Base-by-base conservation (phyloP, 345 rosid genomes). In the Hypericum androsaemum region DNA sequence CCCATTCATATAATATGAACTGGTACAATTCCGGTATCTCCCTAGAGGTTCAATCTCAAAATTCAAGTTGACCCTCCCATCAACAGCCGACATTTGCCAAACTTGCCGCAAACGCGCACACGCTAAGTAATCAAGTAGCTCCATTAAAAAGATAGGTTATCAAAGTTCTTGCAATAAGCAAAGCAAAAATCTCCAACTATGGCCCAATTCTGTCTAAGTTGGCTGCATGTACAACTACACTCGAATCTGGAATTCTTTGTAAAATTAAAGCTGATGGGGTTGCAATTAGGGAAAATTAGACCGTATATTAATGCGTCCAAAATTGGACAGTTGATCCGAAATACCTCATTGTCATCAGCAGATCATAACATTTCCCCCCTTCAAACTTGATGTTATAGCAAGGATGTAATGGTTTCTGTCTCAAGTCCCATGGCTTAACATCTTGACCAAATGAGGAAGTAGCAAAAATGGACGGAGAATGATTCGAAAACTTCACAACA, bases 391-490 rank as follows among this genome's bases (percentile, higher is more conserved):
- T 49, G 72, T 47, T 63, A 44, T 68, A 77, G 70, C 82, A 77
- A 56, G 82, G 77, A 45, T 42, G 54, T 14, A 57, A 12, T 4
- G 51, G 69, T 47, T 63, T 71, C 69, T 65, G 64, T 56, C 79
- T 71, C 71, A 77, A 63, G 50, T 77, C 82, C 82, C 82, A 77
- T 79, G 71, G 68, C 64, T 74, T 77, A 39, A 77, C 77, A 48
- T 71, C 60, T 1, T 59, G 59, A 60, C 86, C 98, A 60, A 90
- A 90, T 36, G 81, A 77, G 5, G 82, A 77, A 58, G 82, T 77
- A 28, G 69, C 77, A 58, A 77, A 77, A 52, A 74, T 42, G 37
- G 59, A 77, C 1, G 82, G 82, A 35, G 72, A 71, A 51, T 74
- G 77, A 39, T 74, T 63, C 7, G 82, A 64, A 54, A 77, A 77